phyloP scores from a whole-genome alignment of 2,329 filamentous ascomycete species.

The Nothomitra cinnamomea region DNA sequence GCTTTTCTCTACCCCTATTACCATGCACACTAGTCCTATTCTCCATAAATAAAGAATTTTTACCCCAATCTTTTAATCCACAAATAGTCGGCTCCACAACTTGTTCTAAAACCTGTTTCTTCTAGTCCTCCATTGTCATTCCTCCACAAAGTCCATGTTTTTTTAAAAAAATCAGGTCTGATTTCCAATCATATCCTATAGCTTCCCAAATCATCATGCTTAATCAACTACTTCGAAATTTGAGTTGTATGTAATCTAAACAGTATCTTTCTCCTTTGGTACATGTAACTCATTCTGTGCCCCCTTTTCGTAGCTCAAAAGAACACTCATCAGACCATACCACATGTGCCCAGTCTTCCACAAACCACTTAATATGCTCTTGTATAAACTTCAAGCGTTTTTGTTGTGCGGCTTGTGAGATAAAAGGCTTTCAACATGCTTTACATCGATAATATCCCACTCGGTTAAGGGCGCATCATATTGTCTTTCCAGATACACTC shows the following conservation, averaged over 20 bases:
- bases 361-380: neutral
- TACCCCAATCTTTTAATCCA: too few relatives aligned
- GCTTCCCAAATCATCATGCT: neutral
- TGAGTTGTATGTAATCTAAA: neutral
- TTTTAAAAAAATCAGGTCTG: neutral
- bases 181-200: neutral
- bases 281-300: neutral
- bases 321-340: neutral
- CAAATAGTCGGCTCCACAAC: neutral
- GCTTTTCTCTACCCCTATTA: too few relatives aligned
- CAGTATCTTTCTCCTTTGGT: neutral
- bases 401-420: neutral
- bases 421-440: neutral
- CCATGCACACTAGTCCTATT: too few relatives aligned
- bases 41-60: too few relatives aligned
- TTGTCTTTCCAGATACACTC: too few relatives aligned
- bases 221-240: neutral
- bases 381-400: neutral
- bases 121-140: neutral
- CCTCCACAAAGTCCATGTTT: neutral
- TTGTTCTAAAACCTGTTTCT: neutral
- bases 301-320: neutral
- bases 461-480: neutral
- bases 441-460: too few relatives aligned
- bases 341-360: neutral